phyloP scores from a whole-genome alignment of 345 rosid species.

The Eucalyptus rudis region DNA sequence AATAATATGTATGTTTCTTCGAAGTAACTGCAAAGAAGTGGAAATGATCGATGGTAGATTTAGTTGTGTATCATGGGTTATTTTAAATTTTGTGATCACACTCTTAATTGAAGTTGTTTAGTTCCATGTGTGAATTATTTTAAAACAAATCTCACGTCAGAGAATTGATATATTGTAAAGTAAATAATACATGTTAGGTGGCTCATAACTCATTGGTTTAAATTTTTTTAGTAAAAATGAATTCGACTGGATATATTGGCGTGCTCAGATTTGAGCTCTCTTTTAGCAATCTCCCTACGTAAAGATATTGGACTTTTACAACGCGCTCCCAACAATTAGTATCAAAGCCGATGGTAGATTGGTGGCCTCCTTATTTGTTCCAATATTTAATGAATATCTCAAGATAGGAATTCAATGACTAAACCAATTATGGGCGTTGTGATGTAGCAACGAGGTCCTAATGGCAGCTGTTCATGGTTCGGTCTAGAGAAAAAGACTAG shows the following conservation, averaged over 20 bases:
- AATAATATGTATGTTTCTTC: neutral
- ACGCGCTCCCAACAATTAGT: rapidly evolving
- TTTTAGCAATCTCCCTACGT: neutral
- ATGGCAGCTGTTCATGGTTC: neutral
- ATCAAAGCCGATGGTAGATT: neutral
- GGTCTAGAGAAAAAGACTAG: neutral
- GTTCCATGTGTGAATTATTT: neutral
- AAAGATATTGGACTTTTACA: neutral
- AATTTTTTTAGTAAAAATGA: rapidly evolving
- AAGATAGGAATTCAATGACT: no score
- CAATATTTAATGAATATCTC: no score
- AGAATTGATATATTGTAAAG: rapidly evolving
- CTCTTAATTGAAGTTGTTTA: neutral
- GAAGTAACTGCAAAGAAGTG: neutral
- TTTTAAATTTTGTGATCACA: neutral
- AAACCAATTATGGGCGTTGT: neutral
- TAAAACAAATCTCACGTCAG: neutral
- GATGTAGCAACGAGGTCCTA: neutral
- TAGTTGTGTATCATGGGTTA: neutral
- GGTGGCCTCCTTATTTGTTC: neutral
- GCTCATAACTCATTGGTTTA: neutral
- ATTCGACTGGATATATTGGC: rapidly evolving
- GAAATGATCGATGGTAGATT: neutral
- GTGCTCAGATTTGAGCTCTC: rapidly evolving
- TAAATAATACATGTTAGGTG: neutral